Base-by-base conservation (phyloP, 2,329 filamentous ascomycete genomes). In the Colletotrichum sp. region DNA sequence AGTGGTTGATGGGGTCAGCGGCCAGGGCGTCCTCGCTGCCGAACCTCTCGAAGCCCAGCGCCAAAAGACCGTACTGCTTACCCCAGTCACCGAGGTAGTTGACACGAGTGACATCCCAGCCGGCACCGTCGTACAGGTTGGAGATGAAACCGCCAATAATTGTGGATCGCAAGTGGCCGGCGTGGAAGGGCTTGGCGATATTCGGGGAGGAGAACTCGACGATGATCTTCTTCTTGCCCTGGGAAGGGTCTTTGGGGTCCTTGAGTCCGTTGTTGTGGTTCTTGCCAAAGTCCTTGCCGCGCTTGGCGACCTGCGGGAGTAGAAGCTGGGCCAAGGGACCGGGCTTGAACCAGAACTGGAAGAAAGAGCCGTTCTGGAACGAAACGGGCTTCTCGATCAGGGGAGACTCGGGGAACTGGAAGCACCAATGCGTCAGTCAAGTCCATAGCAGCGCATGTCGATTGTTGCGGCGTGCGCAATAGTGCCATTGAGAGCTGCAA, bases 191-290 rank as follows among this genome's bases (percentile, higher is more conserved):
- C 86, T 96, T 96, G 62, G 95, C 95, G 76, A 97, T 96, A 83
- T 97, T 97, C 67, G 95, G 95, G 9, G 94, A 96, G 9, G 93
- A 95, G 85, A 96, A 97, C 81, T 97, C 95, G 80, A 97, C 90
- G 68, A 97, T 91, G 55, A 92, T 90, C 77, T 89, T 90, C 88
- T 95, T 95, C 80, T 88, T 88, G 77, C 90, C 92, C 75, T 89
- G 87, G 68, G 87, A 89, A 9, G 91, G 89, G 81, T 95, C 90
- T 26, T 88, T 86, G 49, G 90, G 89, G 81, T 95, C 92, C 78
- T 88, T 89, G 44, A 93, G 86, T 9, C 93, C 93, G 39, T 91
- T 84, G 73, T 87, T 87, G 28, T 86, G 86, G 84, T 94, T 93
- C 81, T 90, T 89, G 77, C 95, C 95, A 81, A 91, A 98, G 26